A percentile compares a stretch with the other conserved stretches of the same genome.
Conservation (phyloP, 768 basidiomycete species). For the Mycena maculata region DNA sequence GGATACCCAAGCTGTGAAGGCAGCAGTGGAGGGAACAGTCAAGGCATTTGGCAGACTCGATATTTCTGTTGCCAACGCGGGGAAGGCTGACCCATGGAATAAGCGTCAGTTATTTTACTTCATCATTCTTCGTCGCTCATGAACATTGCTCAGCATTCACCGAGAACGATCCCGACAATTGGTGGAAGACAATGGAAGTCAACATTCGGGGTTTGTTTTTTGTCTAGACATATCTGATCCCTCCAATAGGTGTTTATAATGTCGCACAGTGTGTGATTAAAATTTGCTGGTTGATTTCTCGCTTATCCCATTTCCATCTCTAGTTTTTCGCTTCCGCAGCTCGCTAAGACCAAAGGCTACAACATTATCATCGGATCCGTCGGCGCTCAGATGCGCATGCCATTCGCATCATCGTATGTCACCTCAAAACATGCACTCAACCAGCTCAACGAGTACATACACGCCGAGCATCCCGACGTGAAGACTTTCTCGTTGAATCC, state of each 20-base stretch:
- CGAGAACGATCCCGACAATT: conserved; percentile 37
- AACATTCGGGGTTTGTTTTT: conserved; percentile 31
- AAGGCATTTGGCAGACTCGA: conserved; percentile 43
- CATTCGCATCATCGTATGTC: conserved; percentile 30
- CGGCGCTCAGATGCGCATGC: conserved; percentile 24
- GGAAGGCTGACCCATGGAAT: conserved; percentile 34
- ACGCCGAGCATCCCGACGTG: conserved; percentile 24
- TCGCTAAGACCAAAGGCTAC: conserved; percentile 28
- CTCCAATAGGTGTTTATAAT: conserved; percentile 35
- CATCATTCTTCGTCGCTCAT: not conserved
- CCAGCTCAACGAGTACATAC: conserved; percentile 25
- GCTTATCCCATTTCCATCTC: too few species aligned
- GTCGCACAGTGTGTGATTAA: conserved; percentile 34
- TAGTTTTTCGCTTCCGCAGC: conserved; percentile 28
- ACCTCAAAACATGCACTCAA: conserved; percentile 26
- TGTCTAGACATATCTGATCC: too few species aligned
- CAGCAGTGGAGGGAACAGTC: conserved; percentile 37
- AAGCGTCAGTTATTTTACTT: conserved; percentile 19
- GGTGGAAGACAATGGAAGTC: conserved; percentile 38
- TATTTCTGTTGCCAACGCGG: conserved; percentile 43
- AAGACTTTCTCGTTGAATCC: conserved; percentile 30
- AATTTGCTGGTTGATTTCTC: too few species aligned
- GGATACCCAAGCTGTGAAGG: conserved; percentile 34
- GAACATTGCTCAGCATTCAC: conserved; percentile 23
- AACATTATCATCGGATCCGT: conserved; percentile 25